Conservation (phyloP, 2,329 filamentous ascomycete genomes). For the Tolypocladium capitatum region DNA sequence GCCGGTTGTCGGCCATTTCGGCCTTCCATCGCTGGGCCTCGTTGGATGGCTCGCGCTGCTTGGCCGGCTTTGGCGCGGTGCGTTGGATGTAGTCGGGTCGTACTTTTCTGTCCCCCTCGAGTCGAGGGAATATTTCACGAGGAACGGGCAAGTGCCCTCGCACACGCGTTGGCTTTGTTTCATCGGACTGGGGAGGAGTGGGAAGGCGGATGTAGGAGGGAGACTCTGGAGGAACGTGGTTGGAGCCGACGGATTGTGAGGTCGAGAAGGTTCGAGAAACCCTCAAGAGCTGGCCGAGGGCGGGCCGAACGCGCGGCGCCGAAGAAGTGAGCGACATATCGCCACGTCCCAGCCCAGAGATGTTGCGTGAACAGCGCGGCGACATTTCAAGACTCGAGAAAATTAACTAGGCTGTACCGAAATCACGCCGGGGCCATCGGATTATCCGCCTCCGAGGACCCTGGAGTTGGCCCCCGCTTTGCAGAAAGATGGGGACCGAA, state of each 20-base stretch:
- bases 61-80: constrained; percentile 43
- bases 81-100: constrained; percentile 44
- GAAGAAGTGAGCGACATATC: constrained; percentile 16
- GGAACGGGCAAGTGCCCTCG: constrained; percentile 78
- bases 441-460: background rate
- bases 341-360: background rate
- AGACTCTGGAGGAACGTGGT: constrained; percentile 68
- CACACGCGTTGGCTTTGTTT: constrained; percentile 31
- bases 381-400: background rate
- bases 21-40: constrained; percentile 49
- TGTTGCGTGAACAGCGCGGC: background rate
- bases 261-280: constrained; percentile 19
- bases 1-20: constrained; percentile 57
- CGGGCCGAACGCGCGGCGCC: constrained; percentile 12
- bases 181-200: constrained; percentile 55
- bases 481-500: background rate
- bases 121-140: constrained; percentile 59
- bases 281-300: constrained; percentile 12
- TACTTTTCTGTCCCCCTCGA: constrained; percentile 46
- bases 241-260: constrained; percentile 24
- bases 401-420: background rate
- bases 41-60: constrained; percentile 21
- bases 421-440: background rate
- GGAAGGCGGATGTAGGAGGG: constrained; percentile 79
- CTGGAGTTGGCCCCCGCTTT: background rate